Base-by-base conservation (phyloP, 1,139 yeast species). In the Spencermartinsiella ligniputridi region DNA sequence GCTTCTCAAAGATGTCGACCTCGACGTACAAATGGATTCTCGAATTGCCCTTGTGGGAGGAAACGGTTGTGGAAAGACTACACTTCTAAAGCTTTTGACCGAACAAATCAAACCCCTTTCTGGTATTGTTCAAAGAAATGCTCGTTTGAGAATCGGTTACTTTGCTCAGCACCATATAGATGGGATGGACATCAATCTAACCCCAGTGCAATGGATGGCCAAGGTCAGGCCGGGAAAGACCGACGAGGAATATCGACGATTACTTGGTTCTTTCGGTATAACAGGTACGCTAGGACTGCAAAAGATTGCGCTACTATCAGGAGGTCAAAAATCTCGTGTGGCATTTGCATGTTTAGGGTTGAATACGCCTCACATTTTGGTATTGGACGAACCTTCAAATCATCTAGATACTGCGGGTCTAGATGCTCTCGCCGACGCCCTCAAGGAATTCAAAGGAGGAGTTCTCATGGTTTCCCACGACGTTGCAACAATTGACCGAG, bases 151-250 rank as follows among this genome's bases (percentile, higher is more conserved):
- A 68, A 84, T 92, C 42, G 98, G 96, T 16, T 94, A 94, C 67
- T 92, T 92, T 71, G 97, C 99, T n/a, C 99, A 92, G 70, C 98
- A 92, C 64, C 98, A 92, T 61, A 95, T 92, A 53, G 99, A 92
- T 61, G 84, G 92, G n/a, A 87, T 92, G 96, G 98, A 92, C 61
- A 71, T 90, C 56, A 73, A 68, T n/a, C 70, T 80, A 41, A 84
- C 89, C 47, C 97, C 98, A 0, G 97, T 92, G 6, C 82, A 84
- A 45, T 92, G 97, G 97, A 79, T 92, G 89, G 83, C 96, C 6
- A 74, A 78, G 51, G 78, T 85, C 3, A 88, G 75, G 72, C 98
- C 97, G 1, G 97, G 98, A 44, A 88, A 83, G 63, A 78, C 90
- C 1, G 98, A 90, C 62, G 98, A 92, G 69, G 98, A 94, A 65